Evolutionary conservation across 148 eudicot species (phyloP).

Genomic region (Euryodendron excelsum): DNA sequence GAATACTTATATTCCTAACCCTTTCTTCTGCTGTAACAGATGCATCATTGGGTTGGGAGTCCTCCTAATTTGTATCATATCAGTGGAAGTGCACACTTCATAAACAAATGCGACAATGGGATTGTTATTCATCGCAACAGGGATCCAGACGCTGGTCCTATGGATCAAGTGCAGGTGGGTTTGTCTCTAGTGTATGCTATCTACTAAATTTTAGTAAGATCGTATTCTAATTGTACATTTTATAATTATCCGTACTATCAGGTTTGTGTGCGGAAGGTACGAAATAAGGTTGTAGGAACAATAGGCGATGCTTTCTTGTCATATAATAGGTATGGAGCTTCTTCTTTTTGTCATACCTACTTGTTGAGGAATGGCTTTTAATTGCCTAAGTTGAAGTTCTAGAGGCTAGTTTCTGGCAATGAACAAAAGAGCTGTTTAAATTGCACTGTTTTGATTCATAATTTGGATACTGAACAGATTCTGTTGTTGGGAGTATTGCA

Average conservation of each 20-base stretch:
- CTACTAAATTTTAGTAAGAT: background rate
- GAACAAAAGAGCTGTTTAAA: background rate
- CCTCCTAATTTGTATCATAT: conserved; percentile 92
- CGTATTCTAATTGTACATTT: background rate
- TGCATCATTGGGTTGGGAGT: conserved; percentile 75
- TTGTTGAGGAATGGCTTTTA: background rate
- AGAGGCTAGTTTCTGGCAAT: background rate
- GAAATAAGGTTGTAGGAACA: conserved; percentile 87
- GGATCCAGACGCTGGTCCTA: conserved; percentile 78
- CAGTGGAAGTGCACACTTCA: conserved; percentile 99
- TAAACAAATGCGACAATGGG: conserved; percentile 97
- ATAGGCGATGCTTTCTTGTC: conserved; percentile 78
- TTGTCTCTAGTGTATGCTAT: background rate
- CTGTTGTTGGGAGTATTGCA: background rate
- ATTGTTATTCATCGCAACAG: conserved; percentile 92
- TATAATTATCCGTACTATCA: conserved; percentile 18
- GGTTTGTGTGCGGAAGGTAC: conserved; percentile 90
- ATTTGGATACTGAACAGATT: too few species aligned
- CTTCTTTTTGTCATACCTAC: background rate
- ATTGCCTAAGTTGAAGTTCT: background rate
- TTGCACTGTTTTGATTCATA: background rate
- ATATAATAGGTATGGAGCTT: conserved; percentile 60
- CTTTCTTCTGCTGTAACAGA: conserved; percentile 43
- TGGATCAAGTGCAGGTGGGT: conserved; percentile 75
- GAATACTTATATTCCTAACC: background rate